These are phyloP conservation scores for Fusarium concolor DNA, from an alignment of 2,329 filamentous ascomycete species.

Conservation along the genomic window DNA sequence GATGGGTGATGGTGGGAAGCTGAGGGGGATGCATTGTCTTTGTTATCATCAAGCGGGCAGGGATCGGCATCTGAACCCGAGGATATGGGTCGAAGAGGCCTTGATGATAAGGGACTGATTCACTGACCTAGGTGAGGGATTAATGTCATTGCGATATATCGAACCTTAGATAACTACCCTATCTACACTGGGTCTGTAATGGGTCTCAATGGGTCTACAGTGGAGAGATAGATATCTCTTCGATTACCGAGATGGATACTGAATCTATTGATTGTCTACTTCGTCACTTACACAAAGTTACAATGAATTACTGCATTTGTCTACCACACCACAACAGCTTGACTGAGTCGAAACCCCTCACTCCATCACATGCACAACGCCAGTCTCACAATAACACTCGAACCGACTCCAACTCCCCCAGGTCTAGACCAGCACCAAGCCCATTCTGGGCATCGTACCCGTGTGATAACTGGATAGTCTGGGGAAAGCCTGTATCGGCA, in stretches of 20 bases:
- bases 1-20: slow-evolving; percentile 14
- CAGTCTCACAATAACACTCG: neutral
- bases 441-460: neutral
- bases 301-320: neutral
- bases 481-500: slow-evolving; percentile 5
- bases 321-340: neutral
- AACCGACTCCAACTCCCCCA: neutral
- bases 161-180: slow-evolving; percentile 3
- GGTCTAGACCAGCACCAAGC: neutral
- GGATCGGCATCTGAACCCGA: slow-evolving; percentile 19
- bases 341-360: neutral
- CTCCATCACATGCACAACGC: slow-evolving; percentile 20
- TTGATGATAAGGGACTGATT: neutral
- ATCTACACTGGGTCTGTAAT: neutral
- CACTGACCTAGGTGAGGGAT: slow-evolving; percentile 6
- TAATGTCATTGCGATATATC: neutral
- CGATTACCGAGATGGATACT: neutral
- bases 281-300: neutral
- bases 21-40: neutral
- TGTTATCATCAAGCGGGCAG: neutral
- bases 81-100: neutral
- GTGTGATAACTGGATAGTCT: neutral
- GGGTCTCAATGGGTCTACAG: neutral
- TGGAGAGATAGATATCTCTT: neutral
- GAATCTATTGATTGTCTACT: no score